Percentiles rank a stretch among this genome's conserved stretches.
Conservation (phyloP, 345 rosid genomes). For the Cardiospermum halicacabum region DNA sequence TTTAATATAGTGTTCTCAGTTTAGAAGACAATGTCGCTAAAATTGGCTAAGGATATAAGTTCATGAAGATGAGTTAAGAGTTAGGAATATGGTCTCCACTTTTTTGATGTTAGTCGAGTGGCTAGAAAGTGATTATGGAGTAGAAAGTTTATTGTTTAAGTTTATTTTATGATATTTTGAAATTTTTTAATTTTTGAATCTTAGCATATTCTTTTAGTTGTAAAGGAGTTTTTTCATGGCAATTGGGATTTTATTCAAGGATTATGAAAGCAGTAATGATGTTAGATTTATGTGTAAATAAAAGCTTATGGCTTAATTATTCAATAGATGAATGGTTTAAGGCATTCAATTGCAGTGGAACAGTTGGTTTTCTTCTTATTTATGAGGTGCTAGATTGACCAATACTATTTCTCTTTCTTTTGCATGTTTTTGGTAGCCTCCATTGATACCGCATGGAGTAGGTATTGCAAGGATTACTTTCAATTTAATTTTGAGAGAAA, state of each 20-base stretch:
- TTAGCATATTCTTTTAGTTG: not conserved
- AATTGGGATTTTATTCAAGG: not conserved
- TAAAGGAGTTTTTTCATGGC: not conserved
- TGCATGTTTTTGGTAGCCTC: conserved; percentile 49
- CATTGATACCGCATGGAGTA: conserved; percentile 43
- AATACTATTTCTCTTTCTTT: conserved; percentile 2
- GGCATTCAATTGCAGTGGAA: not conserved
- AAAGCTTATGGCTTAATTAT: not conserved
- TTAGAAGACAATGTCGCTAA: not conserved
- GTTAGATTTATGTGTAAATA: not conserved
- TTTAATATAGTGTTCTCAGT: not conserved
- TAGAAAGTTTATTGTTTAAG: not conserved
- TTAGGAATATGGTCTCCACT: not conserved
- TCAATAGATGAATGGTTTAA: not conserved
- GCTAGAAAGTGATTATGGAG: not conserved
- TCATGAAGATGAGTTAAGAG: not conserved
- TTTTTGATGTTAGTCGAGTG: not conserved
- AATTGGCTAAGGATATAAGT: not conserved
- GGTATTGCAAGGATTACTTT: conserved; percentile 69
- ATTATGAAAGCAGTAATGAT: not conserved
- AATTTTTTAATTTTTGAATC: not conserved
- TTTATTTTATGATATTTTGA: too few relatives aligned
- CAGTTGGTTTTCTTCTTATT: not conserved
- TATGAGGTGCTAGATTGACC: not conserved
- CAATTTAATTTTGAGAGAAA: conserved; percentile 78